Percentiles rank a stretch among this genome's conserved stretches.
Conservation (phyloP, 768 basidiomycete species). For the Suillus decipiens region DNA sequence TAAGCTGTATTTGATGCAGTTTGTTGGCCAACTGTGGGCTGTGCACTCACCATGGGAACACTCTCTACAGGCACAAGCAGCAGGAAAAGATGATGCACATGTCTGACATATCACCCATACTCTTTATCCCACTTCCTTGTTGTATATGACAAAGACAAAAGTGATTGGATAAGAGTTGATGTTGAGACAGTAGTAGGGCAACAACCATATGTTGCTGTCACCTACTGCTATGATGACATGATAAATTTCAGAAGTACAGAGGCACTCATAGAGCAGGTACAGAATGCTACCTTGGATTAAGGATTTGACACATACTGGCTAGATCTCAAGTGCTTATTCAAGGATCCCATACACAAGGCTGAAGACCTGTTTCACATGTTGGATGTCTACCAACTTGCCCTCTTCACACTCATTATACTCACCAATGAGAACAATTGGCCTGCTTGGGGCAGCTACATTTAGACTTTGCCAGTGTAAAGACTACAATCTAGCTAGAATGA, state of each 20-base stretch:
- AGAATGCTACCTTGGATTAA: constrained; percentile 5
- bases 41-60: constrained; percentile 23
- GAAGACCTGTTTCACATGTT: constrained; percentile 27
- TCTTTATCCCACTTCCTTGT: constrained; percentile 19
- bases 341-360: constrained; percentile 7
- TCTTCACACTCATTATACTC: constrained; percentile 27
- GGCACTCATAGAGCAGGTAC: neutral
- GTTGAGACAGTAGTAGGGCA: constrained; percentile 11
- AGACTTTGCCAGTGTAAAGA: constrained; percentile 27
- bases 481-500: no score
- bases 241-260: neutral
- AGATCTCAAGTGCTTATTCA: constrained; percentile 15
- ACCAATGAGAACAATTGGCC: constrained; percentile 15
- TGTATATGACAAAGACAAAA: constrained; percentile 11
- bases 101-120: constrained; percentile 13
- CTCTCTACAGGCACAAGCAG: constrained; percentile 16
- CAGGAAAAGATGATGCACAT: constrained; percentile 7
- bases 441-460: constrained; percentile 21
- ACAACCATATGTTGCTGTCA: constrained; percentile 22
- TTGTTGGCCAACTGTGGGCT: constrained; percentile 25
- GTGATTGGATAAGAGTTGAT: constrained; percentile 11
- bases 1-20: constrained; percentile 20
- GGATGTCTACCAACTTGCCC: constrained; percentile 20
- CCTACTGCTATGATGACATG: constrained; percentile 19
- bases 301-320: constrained; percentile 23